Evolutionary conservation across 129 eudicot genomes (phyloP), one percentile per base, ranked within the genome.

Genomic region (Silybum marianum): DNA sequence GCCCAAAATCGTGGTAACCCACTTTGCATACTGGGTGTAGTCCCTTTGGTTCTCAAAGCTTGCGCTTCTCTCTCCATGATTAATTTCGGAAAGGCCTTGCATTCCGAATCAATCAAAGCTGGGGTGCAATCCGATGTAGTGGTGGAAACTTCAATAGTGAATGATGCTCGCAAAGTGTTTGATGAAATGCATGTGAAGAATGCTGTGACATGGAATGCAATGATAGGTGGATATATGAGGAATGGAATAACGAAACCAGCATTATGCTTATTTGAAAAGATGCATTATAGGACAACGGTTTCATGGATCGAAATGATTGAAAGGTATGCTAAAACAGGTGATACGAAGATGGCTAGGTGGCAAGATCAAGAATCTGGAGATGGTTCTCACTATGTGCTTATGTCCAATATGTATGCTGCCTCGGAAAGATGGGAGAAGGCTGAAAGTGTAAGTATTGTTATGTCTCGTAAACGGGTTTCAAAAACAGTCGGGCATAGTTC

Each of bases 251-350:
- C 71, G 7, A 73, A 23, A 28, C 26, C 82, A 44, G 94, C 87
- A 2, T 71, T 16, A 1, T 48, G 2, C 14, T 80, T 90, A 86
- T 88, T 90, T 67, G 80, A 72, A 36, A 68, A 22, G 12, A 90
- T 86, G 95, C 4, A 73, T 1, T 39, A 12, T 2, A 86, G 79
- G 70, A 86, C 92, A 22, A 73, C 66, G 1, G 88, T 88, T 28
- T 79, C 91, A 14, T 90, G 91, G 94, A 86, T 81, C 68, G 88
- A 81, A 74, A 88, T 90, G 88, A 86, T 90, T 5, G 84, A 78
- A 72, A 91, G 91, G 86, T 82, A 77, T 7, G 88, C 94, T 0
- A 84, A 69, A 73, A 77, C 34, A 23, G 88, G 91, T 10, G 88
- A 90, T 76, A 71, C 77, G 84, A 83, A 30, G 32, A 82, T 46